These are phyloP conservation scores for Phaeosphaeriaceae sp. DNA, from an alignment of 2,329 filamentous ascomycete genomes.

Conservation along the genomic window DNA sequence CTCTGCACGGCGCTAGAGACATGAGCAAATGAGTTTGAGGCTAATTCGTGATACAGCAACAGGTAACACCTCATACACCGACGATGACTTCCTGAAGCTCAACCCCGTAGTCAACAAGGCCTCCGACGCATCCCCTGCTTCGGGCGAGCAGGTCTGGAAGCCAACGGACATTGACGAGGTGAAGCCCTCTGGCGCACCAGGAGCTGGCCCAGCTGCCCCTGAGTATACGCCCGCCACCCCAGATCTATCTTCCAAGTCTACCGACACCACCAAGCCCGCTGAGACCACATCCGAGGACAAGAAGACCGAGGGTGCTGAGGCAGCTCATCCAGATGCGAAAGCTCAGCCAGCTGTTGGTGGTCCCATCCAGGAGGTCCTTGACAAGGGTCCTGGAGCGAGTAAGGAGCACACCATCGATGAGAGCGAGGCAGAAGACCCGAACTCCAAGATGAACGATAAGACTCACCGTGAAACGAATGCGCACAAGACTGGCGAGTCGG, in stretches of 20 bases:
- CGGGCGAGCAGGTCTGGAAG: slow-evolving; percentile 42
- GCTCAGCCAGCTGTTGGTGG: slow-evolving; percentile 1
- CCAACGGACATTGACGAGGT: slow-evolving; percentile 36
- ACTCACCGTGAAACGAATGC: slow-evolving; percentile 55
- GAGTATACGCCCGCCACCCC: slow-evolving; percentile 15
- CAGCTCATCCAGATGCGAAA: not conserved
- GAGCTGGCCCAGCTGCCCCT: slow-evolving; percentile 25
- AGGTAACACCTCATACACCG: not conserved
- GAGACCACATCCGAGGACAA: slow-evolving; percentile 23
- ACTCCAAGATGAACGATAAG: slow-evolving; percentile 8
- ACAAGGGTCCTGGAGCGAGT: not conserved
- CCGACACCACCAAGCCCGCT: slow-evolving; percentile 7
- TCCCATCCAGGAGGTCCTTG: slow-evolving; percentile 2
- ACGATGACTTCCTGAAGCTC: slow-evolving; percentile 24
- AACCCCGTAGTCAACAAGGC: slow-evolving; percentile 15
- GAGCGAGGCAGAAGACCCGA: slow-evolving; percentile 46
- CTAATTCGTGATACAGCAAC: not conserved
- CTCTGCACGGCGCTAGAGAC: too few relatives aligned
- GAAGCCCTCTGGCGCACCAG: slow-evolving; percentile 29
- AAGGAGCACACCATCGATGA: slow-evolving; percentile 33
- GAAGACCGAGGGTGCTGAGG: slow-evolving; percentile 1
- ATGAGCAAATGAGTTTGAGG: too few relatives aligned
- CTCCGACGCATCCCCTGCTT: slow-evolving; percentile 28
- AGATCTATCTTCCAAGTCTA: slow-evolving; percentile 5
- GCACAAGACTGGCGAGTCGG: slow-evolving; percentile 74